Conservation (phyloP, 768 basidiomycete genomes). For the Nevesoporus exiguus region DNA sequence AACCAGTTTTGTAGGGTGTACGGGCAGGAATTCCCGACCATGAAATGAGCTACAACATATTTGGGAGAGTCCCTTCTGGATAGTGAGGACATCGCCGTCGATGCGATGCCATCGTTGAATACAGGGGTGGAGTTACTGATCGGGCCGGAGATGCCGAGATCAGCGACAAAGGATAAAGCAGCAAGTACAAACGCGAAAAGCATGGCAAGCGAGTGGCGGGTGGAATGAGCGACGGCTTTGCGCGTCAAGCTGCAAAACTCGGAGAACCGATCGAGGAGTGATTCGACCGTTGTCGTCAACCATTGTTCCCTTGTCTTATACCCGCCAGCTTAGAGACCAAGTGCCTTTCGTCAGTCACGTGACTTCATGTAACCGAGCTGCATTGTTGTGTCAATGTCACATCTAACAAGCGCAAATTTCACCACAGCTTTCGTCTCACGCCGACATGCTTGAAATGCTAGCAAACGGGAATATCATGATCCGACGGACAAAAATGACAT, state of each 20-base stretch:
- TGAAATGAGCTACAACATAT: conserved; percentile 57
- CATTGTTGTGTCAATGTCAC: background rate
- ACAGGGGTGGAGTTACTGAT: conserved; percentile 8
- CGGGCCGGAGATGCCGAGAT: conserved; percentile 13
- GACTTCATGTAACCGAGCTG: background rate
- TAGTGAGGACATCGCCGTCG: background rate
- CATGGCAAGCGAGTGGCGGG: conserved; percentile 19
- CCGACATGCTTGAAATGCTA: background rate
- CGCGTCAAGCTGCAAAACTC: conserved; percentile 15
- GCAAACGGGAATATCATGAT: background rate
- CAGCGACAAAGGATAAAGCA: conserved; percentile 6
- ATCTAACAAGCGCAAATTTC: background rate
- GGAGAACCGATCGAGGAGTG: background rate
- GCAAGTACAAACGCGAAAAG: conserved; percentile 10
- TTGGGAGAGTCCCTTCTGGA: conserved; percentile 27
- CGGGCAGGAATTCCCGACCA: conserved; percentile 64
- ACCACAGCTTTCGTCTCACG: background rate
- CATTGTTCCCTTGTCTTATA: conserved; percentile 9
- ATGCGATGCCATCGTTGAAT: background rate
- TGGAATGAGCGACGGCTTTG: conserved; percentile 16
- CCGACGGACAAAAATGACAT: background rate
- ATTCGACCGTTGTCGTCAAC: background rate
- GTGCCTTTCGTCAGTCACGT: background rate
- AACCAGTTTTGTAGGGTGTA: conserved; percentile 45
- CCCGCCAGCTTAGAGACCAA: conserved; percentile 7